Evolutionary conservation across 257 asterid species (phyloP), one percentile per base, ranked within the genome.

Genomic region (Osmanthus fragrans): DNA sequence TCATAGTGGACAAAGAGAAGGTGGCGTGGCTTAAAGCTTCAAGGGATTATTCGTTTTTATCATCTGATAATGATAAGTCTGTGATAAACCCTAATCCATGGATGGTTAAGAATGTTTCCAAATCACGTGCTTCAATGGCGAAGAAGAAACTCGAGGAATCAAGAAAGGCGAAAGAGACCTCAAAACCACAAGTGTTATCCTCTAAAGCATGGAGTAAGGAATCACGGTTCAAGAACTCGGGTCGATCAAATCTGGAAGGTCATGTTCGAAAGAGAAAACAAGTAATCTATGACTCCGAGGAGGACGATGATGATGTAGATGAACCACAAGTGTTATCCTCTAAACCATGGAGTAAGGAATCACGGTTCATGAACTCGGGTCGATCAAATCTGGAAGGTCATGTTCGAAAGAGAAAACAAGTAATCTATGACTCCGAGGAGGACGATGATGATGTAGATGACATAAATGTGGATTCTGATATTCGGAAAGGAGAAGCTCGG

Each of bases 11-110:
- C 2, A 63, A 64, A 37, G 40, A 37, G n/a, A 75, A 63, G 23
- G 34, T 63, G 33, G 2, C 66, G 34, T 65, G 34, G 67, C 51
- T 76, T 16, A 76, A 23, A 42, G 47, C 51, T 1, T 66, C 66
- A 0, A 66, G 79, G 21, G 79, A 76, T 42, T 76, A 65, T 76
- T 76, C 79, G 49, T 76, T 65, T 66, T 66, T 65, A 34, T 76
- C 15, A 1, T 65, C 66, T 8, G 47, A 40, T 27, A 37, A 74
- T 74, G 16, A 66, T 27, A 27, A 63, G 69, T 12, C 33, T 63
- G 27, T 21, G 56, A 39, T 39, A n/a, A 36, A 7, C 30, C 2
- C 32, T 2, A 10, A n/a, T 58, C 66, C 66, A 21, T 5, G 30
- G 66, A 58, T 58, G 27, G 69, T 63, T 27, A 11, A 23, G 18